These are phyloP conservation scores for Chlorokybus atmophyticus DNA, from an alignment of 139 green algal species.

Conservation along the genomic window DNA sequence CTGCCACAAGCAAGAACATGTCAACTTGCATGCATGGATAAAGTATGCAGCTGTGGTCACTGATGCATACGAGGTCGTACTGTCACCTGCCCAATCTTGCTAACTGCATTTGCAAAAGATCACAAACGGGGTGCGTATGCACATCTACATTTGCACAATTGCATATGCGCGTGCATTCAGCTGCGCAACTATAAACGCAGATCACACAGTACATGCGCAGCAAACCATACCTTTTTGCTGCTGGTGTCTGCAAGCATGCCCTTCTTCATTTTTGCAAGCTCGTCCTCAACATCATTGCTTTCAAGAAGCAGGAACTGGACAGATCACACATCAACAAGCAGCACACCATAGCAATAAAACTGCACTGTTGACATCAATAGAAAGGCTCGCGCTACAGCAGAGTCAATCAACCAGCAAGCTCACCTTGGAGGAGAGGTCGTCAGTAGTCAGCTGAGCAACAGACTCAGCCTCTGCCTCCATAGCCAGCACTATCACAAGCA, in stretches of 20 bases:
- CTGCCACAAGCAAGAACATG: constrained; percentile 3
- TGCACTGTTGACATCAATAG: neutral
- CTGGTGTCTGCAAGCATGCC: constrained; percentile 36
- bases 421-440: constrained; percentile 35
- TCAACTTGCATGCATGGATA: too few relatives aligned
- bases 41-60: too few relatives aligned
- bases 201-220: neutral
- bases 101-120: too few relatives aligned
- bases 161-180: constrained; percentile 1
- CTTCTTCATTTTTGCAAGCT: constrained; percentile 73
- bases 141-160: too few relatives aligned
- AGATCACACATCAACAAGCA: constrained; percentile 21
- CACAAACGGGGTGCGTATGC: too few relatives aligned
- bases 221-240: constrained; percentile 21
- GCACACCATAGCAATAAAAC: neutral
- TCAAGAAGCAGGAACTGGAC: constrained; percentile 78
- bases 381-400: neutral
- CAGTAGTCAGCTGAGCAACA: constrained; percentile 40
- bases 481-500: constrained; percentile 35
- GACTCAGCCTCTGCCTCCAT: constrained; percentile 87
- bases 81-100: too few relatives aligned
- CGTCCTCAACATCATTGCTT: constrained; percentile 69
- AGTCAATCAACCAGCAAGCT: neutral
- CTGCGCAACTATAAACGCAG: neutral
- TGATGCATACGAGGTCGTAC: too few relatives aligned